Conservation (phyloP, 306 rosid species). For the Trifolium fragiferum region DNA sequence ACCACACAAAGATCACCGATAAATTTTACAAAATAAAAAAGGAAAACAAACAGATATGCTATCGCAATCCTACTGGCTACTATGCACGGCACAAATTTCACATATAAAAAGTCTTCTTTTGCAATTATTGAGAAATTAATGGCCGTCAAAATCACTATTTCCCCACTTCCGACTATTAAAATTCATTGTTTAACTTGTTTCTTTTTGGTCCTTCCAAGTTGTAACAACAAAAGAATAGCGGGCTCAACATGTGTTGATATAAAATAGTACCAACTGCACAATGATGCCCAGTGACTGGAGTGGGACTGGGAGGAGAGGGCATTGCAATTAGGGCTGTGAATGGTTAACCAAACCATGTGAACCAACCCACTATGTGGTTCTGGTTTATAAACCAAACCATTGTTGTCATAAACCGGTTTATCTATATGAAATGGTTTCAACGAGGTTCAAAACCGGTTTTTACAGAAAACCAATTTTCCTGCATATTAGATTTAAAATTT, state of each 20-base stretch:
- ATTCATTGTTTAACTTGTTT: background rate
- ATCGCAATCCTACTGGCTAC: conserved; percentile 5
- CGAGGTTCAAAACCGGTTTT: too few relatives aligned
- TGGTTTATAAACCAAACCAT: too few relatives aligned
- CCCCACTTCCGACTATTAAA: conserved; percentile 1
- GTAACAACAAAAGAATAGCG: background rate
- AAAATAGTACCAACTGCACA: background rate
- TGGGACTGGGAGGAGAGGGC: background rate
- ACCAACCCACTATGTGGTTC: too few relatives aligned
- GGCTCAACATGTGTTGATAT: background rate
- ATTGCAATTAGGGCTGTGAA: too few relatives aligned
- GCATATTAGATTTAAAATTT: too few relatives aligned
- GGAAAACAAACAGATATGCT: conserved; percentile 26
- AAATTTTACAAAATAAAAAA: conserved; percentile 13
- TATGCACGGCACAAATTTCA: background rate
- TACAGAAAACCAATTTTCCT: too few relatives aligned
- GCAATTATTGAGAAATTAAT: conserved; percentile 1
- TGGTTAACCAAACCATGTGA: too few relatives aligned
- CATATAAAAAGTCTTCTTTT: background rate
- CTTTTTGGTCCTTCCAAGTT: background rate
- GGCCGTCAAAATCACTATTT: background rate
- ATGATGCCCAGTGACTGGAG: background rate
- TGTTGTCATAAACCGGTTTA: too few relatives aligned
- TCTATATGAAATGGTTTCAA: too few relatives aligned
- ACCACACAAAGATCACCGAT: background rate